Conservation (phyloP, 2,329 filamentous ascomycete genomes). For the Curvularia hawaiiensis region DNA sequence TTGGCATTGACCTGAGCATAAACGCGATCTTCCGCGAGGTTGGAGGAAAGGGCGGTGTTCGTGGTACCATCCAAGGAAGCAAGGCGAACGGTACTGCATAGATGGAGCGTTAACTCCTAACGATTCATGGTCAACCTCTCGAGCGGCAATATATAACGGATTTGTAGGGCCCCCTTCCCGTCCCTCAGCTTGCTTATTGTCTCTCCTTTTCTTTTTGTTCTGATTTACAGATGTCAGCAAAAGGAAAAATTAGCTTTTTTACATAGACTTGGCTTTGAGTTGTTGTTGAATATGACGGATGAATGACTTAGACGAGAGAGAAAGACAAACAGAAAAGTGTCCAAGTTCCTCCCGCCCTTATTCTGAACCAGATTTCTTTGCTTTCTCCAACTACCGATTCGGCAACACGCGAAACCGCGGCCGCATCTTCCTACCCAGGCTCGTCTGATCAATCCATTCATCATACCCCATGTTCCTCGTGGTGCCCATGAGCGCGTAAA, state of each 20-base stretch:
- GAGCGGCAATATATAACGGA: neutral
- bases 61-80: slow-evolving; percentile 37
- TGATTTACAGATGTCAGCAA: neutral
- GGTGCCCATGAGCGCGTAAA: slow-evolving; percentile 9
- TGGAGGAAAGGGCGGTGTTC: slow-evolving; percentile 76
- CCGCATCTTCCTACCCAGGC: slow-evolving; percentile 30
- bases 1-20: slow-evolving; percentile 77
- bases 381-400: slow-evolving; percentile 19
- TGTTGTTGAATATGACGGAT: neutral
- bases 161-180: neutral
- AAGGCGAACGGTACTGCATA: slow-evolving; percentile 42
- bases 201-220: neutral
- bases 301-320: neutral
- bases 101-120: neutral
- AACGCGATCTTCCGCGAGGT: slow-evolving; percentile 84
- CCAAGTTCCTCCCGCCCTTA: neutral
- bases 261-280: neutral
- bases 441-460: slow-evolving; percentile 28
- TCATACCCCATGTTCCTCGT: slow-evolving; percentile 25
- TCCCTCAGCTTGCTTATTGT: neutral
- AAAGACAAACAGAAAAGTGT: neutral
- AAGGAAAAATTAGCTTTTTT: neutral
- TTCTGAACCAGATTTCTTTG: neutral
- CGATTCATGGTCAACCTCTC: slow-evolving; percentile 1
- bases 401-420: slow-evolving; percentile 28